Conservation (phyloP, 2,329 filamentous ascomycete species). For the Mycocentrospora acerina region DNA sequence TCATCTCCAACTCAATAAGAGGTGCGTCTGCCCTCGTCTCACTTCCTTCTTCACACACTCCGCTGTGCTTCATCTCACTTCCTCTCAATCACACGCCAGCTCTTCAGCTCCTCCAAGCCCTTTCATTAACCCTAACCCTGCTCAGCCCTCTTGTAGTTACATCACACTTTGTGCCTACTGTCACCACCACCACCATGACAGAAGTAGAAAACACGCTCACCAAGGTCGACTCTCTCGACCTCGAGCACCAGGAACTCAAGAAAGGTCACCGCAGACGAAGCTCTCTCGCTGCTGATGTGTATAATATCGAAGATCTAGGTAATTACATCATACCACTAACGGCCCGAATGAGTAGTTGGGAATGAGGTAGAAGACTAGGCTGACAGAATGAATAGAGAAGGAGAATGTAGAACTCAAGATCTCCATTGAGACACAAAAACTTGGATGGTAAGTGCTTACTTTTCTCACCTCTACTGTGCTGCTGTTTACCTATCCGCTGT, state of each 20-base stretch:
- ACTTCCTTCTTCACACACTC: constrained; percentile 24
- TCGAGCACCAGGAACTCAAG: constrained; percentile 67
- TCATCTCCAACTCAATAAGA: constrained; percentile 28
- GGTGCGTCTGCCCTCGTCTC: constrained; percentile 25
- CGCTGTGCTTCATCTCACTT: constrained; percentile 23
- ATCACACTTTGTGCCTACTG: constrained; percentile 9
- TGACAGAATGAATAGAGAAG: constrained; percentile 61
- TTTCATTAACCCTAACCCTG: constrained; percentile 10
- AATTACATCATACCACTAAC: constrained; percentile 32
- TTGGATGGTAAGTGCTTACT: constrained; percentile 70
- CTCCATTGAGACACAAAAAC: constrained; percentile 79
- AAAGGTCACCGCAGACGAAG: constrained; percentile 69
- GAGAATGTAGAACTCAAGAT: constrained; percentile 71
- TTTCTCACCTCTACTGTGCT: constrained; percentile 1
- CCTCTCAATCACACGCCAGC: constrained; percentile 6
- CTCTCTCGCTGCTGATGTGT: constrained; percentile 71
- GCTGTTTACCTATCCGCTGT: too few species aligned
- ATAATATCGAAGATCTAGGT: constrained; percentile 86
- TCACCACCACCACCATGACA: constrained; percentile 51
- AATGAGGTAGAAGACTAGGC: constrained; percentile 32
- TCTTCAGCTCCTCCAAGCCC: constrained; percentile 16
- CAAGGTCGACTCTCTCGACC: constrained; percentile 91
- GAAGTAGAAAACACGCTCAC: constrained; percentile 59
- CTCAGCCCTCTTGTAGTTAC: constrained; percentile 8
- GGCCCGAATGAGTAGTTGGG: constrained; percentile 15